Conservation (phyloP, 1,139 yeast genomes). For the Protomyces pachydermus region DNA sequence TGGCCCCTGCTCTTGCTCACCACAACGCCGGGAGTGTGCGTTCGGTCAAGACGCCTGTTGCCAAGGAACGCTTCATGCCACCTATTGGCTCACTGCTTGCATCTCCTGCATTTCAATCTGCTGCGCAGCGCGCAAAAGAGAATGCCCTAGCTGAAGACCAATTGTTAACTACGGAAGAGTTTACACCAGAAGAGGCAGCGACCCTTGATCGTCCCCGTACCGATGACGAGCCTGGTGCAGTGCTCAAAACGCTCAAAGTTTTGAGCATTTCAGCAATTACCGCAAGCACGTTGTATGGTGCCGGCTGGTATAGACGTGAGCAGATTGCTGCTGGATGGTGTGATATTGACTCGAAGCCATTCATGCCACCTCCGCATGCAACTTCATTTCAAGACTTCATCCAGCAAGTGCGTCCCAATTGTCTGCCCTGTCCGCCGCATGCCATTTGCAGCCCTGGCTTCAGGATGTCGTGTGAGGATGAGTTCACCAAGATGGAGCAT, state of each 20-base stretch:
- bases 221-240: constrained; percentile 11
- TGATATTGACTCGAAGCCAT: constrained; percentile 35
- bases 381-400: constrained; percentile 32
- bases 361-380: constrained; percentile 6
- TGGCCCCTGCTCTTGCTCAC: background rate
- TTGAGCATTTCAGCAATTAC: constrained; percentile 1
- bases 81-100: constrained; percentile 6
- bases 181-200: constrained; percentile 26
- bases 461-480: constrained; percentile 63
- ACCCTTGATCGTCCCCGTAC: constrained; percentile 13
- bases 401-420: constrained; percentile 49
- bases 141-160: constrained; percentile 16
- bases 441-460: constrained; percentile 65
- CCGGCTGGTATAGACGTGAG: constrained; percentile 39
- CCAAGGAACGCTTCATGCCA: constrained; percentile 23
- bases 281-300: constrained; percentile 19
- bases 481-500: constrained; percentile 54
- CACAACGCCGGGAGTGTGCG: background rate
- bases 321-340: constrained; percentile 40
- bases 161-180: constrained; percentile 22
- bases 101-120: constrained; percentile 24
- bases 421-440: constrained; percentile 75
- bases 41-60: background rate
- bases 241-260: constrained; percentile 3
- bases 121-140: constrained; percentile 21